Percentiles rank a stretch among this genome's conserved stretches.
Conservation (phyloP, 306 rosid genomes). For the Acacia crassicarpa region DNA sequence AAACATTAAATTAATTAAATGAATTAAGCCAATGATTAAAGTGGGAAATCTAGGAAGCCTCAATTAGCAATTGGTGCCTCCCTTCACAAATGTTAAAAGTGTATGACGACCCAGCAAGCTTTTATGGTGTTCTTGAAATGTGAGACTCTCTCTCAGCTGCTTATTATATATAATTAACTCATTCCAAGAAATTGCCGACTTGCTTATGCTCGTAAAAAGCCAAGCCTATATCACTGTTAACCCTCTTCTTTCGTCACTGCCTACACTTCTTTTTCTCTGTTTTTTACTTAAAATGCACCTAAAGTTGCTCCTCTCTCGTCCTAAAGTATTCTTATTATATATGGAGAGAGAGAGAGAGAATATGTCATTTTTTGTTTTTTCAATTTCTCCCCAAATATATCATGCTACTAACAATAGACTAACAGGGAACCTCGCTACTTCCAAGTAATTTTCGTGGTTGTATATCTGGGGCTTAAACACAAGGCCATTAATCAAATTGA, state of each 20-base stretch:
- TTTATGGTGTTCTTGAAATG: background rate
- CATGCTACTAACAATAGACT: no score
- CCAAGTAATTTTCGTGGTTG: no score
- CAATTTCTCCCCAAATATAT: no score
- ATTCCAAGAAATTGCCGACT: slow-evolving; percentile 35
- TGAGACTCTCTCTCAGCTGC: slow-evolving; percentile 12
- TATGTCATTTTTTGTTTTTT: no score
- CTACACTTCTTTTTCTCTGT: background rate
- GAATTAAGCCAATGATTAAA: slow-evolving; percentile 14
- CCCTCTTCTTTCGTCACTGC: background rate
- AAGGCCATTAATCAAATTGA: no score
- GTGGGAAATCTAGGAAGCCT: slow-evolving; percentile 8
- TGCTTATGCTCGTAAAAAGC: slow-evolving; percentile 23
- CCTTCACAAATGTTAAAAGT: background rate
- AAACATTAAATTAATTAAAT: background rate
- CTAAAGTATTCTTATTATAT: background rate
- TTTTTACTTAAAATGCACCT: slow-evolving; percentile 10
- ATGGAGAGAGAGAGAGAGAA: no score
- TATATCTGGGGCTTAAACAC: no score
- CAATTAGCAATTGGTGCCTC: background rate
- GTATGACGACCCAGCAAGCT: background rate
- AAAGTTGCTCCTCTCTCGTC: slow-evolving; percentile 22
- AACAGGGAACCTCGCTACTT: no score
- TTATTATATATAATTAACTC: background rate
- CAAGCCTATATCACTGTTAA: slow-evolving; percentile 11